Conservation (phyloP, 2,329 filamentous ascomycete species). For the Aspergillus carbonarius region DNA sequence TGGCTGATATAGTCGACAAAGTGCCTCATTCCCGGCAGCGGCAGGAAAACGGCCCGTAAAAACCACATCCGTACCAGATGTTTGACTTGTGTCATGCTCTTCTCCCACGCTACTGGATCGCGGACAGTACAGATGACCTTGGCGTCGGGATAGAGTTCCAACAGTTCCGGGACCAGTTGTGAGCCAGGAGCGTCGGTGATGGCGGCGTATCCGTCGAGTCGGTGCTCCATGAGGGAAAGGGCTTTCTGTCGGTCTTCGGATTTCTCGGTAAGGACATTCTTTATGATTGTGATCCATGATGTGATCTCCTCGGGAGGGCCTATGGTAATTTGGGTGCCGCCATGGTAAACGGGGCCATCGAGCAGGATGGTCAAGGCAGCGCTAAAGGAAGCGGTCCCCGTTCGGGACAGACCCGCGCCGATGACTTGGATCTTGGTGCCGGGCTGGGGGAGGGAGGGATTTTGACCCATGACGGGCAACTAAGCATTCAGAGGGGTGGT, state of each 20-base stretch:
- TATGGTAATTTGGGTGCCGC: slow-evolving; percentile 42
- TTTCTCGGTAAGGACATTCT: background rate
- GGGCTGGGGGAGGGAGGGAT: slow-evolving; percentile 3
- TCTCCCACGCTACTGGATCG: slow-evolving; percentile 23
- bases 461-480: background rate
- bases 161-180: slow-evolving; percentile 46
- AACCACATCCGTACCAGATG: slow-evolving; percentile 20
- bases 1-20: slow-evolving; percentile 21
- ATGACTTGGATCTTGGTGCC: slow-evolving; percentile 24
- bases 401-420: slow-evolving; percentile 41
- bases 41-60: slow-evolving; percentile 20
- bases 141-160: slow-evolving; percentile 52
- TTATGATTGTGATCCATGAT: slow-evolving; percentile 21
- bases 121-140: slow-evolving; percentile 46
- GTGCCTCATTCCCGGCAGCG: slow-evolving; percentile 26
- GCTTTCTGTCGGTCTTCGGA: background rate
- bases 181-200: slow-evolving; percentile 47
- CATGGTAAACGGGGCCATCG: slow-evolving; percentile 51
- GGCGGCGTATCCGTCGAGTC: slow-evolving; percentile 46
- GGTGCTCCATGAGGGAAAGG: slow-evolving; percentile 1
- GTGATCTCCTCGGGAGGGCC: slow-evolving; percentile 24
- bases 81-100: slow-evolving; percentile 22
- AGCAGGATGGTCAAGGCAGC: slow-evolving; percentile 50
- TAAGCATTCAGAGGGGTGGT: too few relatives aligned
- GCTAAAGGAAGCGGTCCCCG: slow-evolving; percentile 53